Evolutionary conservation across 371 early-diverging fungal species (phyloP).

Genomic region (Saksenaea oblongispora): DNA sequence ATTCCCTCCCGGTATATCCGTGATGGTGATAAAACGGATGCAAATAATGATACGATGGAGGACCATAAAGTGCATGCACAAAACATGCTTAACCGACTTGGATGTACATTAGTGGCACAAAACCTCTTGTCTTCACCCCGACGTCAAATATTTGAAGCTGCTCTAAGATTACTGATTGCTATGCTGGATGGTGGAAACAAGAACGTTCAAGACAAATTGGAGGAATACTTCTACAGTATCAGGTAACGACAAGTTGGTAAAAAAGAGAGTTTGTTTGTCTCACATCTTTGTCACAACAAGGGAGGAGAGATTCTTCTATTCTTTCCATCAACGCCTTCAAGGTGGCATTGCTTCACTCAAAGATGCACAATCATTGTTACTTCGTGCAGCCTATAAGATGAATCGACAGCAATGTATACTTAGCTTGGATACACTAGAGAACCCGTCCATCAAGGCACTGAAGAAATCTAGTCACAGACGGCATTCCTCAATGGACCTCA

Average conservation of each 20-base stretch:
- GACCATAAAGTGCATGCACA: constrained; percentile 37
- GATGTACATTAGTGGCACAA: constrained; percentile 57
- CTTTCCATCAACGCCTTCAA: constrained; percentile 50
- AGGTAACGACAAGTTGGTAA: constrained; percentile 8
- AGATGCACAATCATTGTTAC: constrained; percentile 36
- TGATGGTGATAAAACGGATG: constrained; percentile 7
- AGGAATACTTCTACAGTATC: constrained; percentile 49
- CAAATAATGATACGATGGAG: constrained; percentile 32
- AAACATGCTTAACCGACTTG: constrained; percentile 48
- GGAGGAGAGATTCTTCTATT: constrained; percentile 61
- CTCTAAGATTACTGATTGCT: constrained; percentile 46
- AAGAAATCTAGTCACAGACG: constrained; percentile 7
- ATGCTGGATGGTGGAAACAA: constrained; percentile 61
- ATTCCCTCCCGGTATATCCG: constrained; percentile 29
- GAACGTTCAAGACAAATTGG: constrained; percentile 48
- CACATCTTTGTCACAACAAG: constrained; percentile 7
- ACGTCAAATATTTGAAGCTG: constrained; percentile 37
- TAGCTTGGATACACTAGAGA: constrained; percentile 9
- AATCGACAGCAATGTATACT: constrained; percentile 36
- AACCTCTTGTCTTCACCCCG: constrained; percentile 49
- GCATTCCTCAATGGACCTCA: constrained; percentile 11
- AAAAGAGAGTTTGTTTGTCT: too few species aligned
- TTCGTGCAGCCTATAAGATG: constrained; percentile 33
- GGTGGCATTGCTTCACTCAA: constrained; percentile 39
- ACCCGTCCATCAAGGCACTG: constrained; percentile 7